Conservation (phyloP, 2,329 filamentous ascomycete genomes). For the Exophiala alcalophila region DNA sequence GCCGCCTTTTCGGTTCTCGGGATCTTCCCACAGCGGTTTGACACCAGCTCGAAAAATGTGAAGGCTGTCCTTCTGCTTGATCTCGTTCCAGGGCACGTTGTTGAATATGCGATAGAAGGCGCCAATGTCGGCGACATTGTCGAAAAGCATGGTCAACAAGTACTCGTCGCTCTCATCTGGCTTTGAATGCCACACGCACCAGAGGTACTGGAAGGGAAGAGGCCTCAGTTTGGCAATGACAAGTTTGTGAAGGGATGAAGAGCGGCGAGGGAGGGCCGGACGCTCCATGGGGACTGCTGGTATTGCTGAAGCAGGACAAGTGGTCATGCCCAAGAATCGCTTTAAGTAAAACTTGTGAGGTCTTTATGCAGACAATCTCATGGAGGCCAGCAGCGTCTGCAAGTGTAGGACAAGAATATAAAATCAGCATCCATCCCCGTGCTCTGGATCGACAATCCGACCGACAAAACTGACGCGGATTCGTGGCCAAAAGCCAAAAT, state of each 20-base stretch:
- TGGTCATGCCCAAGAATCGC: constrained; percentile 1
- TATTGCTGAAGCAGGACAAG: constrained; percentile 1
- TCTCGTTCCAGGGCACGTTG: constrained; percentile 72
- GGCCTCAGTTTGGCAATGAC: constrained; percentile 47
- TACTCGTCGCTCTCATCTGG: constrained; percentile 29
- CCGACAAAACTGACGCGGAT: no score
- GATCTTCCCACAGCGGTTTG: constrained; percentile 77
- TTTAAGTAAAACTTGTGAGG: no score
- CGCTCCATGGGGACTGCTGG: constrained; percentile 25
- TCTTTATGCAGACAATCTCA: no score
- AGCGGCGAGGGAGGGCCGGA: constrained; percentile 27
- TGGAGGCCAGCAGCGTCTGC: no score
- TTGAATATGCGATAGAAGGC: constrained; percentile 77
- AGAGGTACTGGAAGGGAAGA: constrained; percentile 47
- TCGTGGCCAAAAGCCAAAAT: no score
- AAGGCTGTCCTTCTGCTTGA: constrained; percentile 73
- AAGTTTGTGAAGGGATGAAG: constrained; percentile 40
- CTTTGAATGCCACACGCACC: constrained; percentile 50
- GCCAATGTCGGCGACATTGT: constrained; percentile 43
- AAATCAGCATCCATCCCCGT: no score
- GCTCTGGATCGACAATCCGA: no score
- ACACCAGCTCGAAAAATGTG: constrained; percentile 79
- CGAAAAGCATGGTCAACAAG: constrained; percentile 39
- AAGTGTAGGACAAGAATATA: no score
- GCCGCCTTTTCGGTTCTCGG: constrained; percentile 79